These are phyloP conservation scores for Actinidia chinensis DNA, from an alignment of 179 eudicot genomes.

Conservation along the genomic window DNA sequence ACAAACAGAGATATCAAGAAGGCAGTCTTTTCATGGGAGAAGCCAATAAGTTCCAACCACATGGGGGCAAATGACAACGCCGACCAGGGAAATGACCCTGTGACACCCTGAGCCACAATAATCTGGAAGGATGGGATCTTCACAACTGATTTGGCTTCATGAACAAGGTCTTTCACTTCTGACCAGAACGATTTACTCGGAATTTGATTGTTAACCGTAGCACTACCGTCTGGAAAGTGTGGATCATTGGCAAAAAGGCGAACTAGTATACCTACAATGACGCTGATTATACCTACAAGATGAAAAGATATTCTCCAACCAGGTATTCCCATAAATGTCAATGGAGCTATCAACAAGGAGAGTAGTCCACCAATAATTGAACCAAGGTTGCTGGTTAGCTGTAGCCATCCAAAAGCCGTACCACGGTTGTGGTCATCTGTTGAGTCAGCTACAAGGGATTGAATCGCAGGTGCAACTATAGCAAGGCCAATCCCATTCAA, in stretches of 20 bases:
- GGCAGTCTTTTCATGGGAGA: slow-evolving; percentile 70
- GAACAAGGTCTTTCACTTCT: slow-evolving; percentile 45
- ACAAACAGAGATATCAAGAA: slow-evolving; percentile 48
- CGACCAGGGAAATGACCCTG: slow-evolving; percentile 89
- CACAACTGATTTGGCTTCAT: slow-evolving; percentile 67
- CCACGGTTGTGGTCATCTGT: slow-evolving; percentile 81
- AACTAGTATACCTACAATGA: slow-evolving; percentile 65
- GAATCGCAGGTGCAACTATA: slow-evolving; percentile 68
- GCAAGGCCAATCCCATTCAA: slow-evolving; percentile 84
- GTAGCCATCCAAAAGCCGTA: slow-evolving; percentile 85
- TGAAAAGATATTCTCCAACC: slow-evolving; percentile 89
- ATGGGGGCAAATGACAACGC: slow-evolving; percentile 70
- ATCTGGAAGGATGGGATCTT: slow-evolving; percentile 70
- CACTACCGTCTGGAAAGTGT: slow-evolving; percentile 34
- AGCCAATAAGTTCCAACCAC: slow-evolving; percentile 84
- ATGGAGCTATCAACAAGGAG: slow-evolving; percentile 57
- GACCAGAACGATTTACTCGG: slow-evolving; percentile 35
- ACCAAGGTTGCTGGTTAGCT: slow-evolving; percentile 67
- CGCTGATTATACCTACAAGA: slow-evolving; percentile 64
- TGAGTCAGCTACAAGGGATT: slow-evolving; percentile 81
- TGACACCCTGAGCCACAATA: slow-evolving; percentile 75
- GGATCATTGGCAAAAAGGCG: slow-evolving; percentile 76
- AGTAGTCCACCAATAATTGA: slow-evolving; percentile 58
- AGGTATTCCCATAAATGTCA: slow-evolving; percentile 54
- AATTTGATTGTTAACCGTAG: slow-evolving; percentile 13